phyloP scores from a whole-genome alignment of 2,329 filamentous ascomycete genomes.

The Onygenales sp. region DNA sequence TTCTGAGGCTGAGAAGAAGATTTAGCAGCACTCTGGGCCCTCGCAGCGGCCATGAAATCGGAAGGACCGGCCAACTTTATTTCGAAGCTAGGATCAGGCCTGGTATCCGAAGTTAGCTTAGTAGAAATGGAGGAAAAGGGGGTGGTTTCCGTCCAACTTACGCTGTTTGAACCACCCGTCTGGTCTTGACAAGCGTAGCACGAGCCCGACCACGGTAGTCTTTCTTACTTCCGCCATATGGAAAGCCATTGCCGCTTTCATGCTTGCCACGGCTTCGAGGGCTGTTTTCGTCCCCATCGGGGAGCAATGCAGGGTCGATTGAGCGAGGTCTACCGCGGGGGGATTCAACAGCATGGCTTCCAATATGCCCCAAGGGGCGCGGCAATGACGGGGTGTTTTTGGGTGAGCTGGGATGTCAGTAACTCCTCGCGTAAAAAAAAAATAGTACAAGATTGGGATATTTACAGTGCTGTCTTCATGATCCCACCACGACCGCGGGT shows the following conservation, averaged over 20 bases:
- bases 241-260: not conserved
- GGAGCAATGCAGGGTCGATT: not conserved
- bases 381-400: not conserved
- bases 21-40: not conserved
- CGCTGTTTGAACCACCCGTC: slow-evolving; percentile 5
- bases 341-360: not conserved
- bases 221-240: not conserved
- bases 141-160: slow-evolving; percentile 7
- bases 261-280: not conserved
- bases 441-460: not conserved
- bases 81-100: slow-evolving; percentile 6
- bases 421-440: not conserved
- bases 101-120: slow-evolving; percentile 3
- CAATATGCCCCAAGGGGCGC: not conserved
- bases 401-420: not conserved
- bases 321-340: not conserved
- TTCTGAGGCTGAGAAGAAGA: not conserved
- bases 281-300: not conserved
- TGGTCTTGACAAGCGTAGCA: slow-evolving; percentile 4
- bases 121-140: not conserved
- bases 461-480: not conserved
- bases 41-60: slow-evolving; percentile 13
- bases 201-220: slow-evolving; percentile 1
- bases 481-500: slow-evolving; percentile 11
- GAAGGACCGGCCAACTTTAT: slow-evolving; percentile 9